A percentile compares a stretch with the other conserved stretches of the same genome.
phyloP scores from a whole-genome alignment of 75 land plant genomes.

The Sequoiadendron giganteum region DNA sequence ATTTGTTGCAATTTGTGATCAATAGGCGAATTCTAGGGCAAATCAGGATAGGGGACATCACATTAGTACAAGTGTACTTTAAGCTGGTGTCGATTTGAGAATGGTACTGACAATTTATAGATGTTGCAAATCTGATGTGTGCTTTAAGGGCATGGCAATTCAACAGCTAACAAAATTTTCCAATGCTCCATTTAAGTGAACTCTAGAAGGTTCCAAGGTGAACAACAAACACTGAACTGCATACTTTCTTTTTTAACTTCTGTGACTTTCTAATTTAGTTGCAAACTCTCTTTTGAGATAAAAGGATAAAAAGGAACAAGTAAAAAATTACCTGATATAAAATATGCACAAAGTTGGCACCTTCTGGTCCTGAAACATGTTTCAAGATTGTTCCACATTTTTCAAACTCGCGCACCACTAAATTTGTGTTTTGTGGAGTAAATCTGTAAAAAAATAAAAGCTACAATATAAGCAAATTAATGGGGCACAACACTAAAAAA shows the following conservation, averaged over 20 bases:
- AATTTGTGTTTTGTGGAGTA: slow-evolving; percentile 76
- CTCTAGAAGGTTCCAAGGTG: background rate
- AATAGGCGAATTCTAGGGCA: too few species aligned
- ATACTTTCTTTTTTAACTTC: background rate
- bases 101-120: background rate
- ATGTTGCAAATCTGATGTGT: background rate
- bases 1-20: too few species aligned
- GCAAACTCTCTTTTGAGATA: background rate
- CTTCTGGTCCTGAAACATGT: slow-evolving; percentile 88
- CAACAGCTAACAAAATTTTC: background rate
- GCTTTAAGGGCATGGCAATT: background rate
- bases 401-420: slow-evolving; percentile 92
- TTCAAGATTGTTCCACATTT: slow-evolving; percentile 87
- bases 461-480: background rate
- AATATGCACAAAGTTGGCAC: slow-evolving; percentile 93
- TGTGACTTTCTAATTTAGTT: background rate
- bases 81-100: background rate
- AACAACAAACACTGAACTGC: background rate
- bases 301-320: background rate
- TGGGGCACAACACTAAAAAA: background rate
- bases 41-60: too few species aligned
- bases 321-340: slow-evolving; percentile 70
- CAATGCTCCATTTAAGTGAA: background rate
- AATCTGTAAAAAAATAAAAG: slow-evolving; percentile 49
- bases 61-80: background rate